Evolutionary conservation across 495 filamentous ascomycete genomes (phyloP), one percentile per base, ranked within the genome.

Genomic region (Achaetomiella virescens): DNA sequence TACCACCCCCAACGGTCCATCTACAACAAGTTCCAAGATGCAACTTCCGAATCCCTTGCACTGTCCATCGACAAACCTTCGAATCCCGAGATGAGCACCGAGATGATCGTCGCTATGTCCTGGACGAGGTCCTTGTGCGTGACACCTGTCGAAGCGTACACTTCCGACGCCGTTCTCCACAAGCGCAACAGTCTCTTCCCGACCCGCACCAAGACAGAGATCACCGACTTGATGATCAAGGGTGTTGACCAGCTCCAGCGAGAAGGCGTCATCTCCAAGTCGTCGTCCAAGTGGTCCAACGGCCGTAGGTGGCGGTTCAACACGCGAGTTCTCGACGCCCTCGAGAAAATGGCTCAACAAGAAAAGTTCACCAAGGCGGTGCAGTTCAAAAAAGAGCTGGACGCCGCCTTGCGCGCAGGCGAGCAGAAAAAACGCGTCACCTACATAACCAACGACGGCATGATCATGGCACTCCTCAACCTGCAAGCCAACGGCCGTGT

Each of bases 381-480:
- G 1, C 58, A 68, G 14, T 86, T 81, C 76, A 89, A 89, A 61
- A 61, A 62, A 2, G 68, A 71, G 15, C 73, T 89, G 2, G 86
- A 89, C 59, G 63, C 66, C 2, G 67, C 70, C 8, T 80, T 88
- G 59, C 70, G 69, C 20, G 54, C 61, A 2, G 67, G 70, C 6
- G 66, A 63, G 21, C 57, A 46, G 33, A 64, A 59, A 48, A 66
- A 62, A 48, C 64, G 65, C 17, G 60, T 70, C 6, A 72, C 76
- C 11, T 77, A 76, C 52, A 60, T 73, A 51, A 75, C 79, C 8
- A 69, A 76, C 33, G 85, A 93, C 61, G 87, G 87, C 18, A 78
- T 84, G 33, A 80, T 87, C 37, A 77, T 95, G 62, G 85, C 81
- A 6, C 55, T 89, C 42, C 74, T 84, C 21, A 88, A 91, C 62